Base-by-base conservation (phyloP, 352 stramenopile genomes). In the Globisporangium rhizosaccharum region DNA sequence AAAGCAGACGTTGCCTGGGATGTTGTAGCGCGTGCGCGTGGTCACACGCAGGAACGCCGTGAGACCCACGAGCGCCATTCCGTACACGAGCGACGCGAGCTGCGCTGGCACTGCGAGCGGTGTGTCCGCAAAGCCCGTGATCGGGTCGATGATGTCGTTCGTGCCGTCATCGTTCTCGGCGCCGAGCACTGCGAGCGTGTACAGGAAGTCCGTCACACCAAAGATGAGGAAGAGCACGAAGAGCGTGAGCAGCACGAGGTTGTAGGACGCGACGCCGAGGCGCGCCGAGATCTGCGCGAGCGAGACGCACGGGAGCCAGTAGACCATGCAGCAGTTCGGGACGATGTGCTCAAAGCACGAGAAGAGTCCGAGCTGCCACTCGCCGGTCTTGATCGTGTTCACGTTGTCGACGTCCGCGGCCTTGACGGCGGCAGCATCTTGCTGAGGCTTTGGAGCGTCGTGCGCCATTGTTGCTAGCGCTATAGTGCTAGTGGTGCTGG, bases 241-340 rank as follows among this genome's bases (percentile, higher is more conserved):
- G 17, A 63, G 54, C 33, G 36, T 8, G n/a, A 66, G 23, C 10
- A 76, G 58, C 59, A 57, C 60, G 53, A 62, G 3, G 18, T 39
- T 18, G 57, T 71, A 76, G 0, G 51, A 61, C 1, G 48, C 48
- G 3, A 68, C 23, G 48, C 57, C 50, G 9, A 67, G 56, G 36
- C 56, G 67, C 15, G 56, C 33, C 14, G 52, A 36, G 53, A 69
- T 64, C 53, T 75, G 65, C 11, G 65, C 59, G 33, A 78, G 20
- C 39, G 64, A 65, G 6, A 78, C 48, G 41, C 59, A 73, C 37
- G 67, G 68, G 17, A 61, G 60, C 23, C 52, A 71, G 46, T n/a
- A 60, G 20, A 59, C 56, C 62, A 73, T 71, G 51, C 56, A 61
- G 52, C 67, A 73, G 65, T 71, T 75, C 52, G 70, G 61, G 14